Percentiles rank a stretch among this genome's conserved stretches.
Conservation (phyloP, 1,139 yeast species). For the Yamadazyma conglobata region DNA sequence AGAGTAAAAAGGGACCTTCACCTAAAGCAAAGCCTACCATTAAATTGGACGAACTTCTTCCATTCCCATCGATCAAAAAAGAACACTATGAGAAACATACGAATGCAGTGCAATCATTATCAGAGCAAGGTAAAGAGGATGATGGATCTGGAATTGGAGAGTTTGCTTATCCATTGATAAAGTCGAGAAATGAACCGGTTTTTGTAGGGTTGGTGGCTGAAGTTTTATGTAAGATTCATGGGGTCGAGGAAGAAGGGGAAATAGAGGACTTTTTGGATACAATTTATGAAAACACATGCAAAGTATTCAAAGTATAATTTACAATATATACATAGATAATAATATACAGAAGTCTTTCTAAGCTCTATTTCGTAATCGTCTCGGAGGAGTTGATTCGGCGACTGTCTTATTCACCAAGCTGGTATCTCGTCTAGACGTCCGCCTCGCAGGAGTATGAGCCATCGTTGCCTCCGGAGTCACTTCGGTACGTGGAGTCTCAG, state of each 20-base stretch:
- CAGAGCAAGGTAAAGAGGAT: conserved; percentile 6
- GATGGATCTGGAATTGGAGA: conserved; percentile 23
- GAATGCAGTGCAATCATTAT: conserved; percentile 18
- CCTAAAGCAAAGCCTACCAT: conserved; percentile 9
- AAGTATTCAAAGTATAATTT: conserved; percentile 43
- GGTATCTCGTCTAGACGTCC: too few relatives aligned
- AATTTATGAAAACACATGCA: conserved; percentile 63
- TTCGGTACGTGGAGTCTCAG: background rate
- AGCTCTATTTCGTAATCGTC: conserved; percentile 8
- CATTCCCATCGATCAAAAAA: conserved; percentile 62
- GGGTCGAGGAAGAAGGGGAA: conserved; percentile 36
- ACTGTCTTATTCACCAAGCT: too few relatives aligned
- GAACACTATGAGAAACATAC: conserved; percentile 50
- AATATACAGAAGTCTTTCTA: conserved; percentile 3
- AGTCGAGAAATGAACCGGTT: conserved; percentile 91
- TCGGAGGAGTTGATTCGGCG: too few relatives aligned
- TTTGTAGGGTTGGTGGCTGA: conserved; percentile 77
- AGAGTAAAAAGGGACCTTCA: conserved; percentile 2
- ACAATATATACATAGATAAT: conserved; percentile 4
- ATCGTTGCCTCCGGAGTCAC: background rate
- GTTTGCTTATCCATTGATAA: conserved; percentile 55
- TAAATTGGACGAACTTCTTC: conserved; percentile 45
- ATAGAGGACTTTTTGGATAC: conserved; percentile 53
- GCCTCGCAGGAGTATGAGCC: background rate
- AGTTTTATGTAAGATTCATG: conserved; percentile 58